Base-by-base conservation (phyloP, 106 monocot genomes). In the Dendrobium catenatum region DNA sequence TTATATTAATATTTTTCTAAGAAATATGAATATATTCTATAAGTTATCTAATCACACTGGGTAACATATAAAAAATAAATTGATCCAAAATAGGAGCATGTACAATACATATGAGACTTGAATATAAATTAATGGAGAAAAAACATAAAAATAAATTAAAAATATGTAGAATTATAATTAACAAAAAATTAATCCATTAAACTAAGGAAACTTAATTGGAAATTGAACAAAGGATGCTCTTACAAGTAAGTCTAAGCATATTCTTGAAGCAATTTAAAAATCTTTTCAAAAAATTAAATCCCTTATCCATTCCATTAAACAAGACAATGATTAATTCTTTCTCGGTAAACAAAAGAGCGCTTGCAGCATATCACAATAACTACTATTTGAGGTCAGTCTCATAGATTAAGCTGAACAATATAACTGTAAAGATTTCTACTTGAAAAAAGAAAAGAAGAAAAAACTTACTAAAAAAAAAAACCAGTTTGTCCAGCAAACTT, bases 271-370 rank as follows among this genome's bases (percentile, higher is more conserved):
- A 56, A 18, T 18, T 22, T 0, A 75, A 82, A 1, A 6, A 1
- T 22, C 43, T n/a, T 37, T 55, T 42, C 2, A 9, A 29, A 37
- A 56, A 42, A 2, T 48, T 31, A 73, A 22, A 15, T 5, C 55
- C 15, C 79, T 87, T 85, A 99, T 95, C 99, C 77, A 80, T 99
- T 99, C 99, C 99, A 99, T 56, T 93, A 99, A 90, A 99, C 88
- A 85, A 99, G 91, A 80, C 91, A 93, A 82, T 91, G 90, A 83
- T 99, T 81, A 51, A 99, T 93, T 87, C 91, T 89, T 84, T 93
- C 73, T 95, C 99, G 3, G 99, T 93, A 86, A 99, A 99, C 55
- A 99, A 68, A 40, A 99, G 82, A 80, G 95, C 99, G 88, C 91
- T 99, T 75, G 95, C 89, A 87, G 99, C 99, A 93, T 99, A 99